Percentiles rank a stretch among this genome's conserved stretches.
Conservation (phyloP, 2,329 filamentous ascomycete species). For the Ophioceras dolichostomum region DNA sequence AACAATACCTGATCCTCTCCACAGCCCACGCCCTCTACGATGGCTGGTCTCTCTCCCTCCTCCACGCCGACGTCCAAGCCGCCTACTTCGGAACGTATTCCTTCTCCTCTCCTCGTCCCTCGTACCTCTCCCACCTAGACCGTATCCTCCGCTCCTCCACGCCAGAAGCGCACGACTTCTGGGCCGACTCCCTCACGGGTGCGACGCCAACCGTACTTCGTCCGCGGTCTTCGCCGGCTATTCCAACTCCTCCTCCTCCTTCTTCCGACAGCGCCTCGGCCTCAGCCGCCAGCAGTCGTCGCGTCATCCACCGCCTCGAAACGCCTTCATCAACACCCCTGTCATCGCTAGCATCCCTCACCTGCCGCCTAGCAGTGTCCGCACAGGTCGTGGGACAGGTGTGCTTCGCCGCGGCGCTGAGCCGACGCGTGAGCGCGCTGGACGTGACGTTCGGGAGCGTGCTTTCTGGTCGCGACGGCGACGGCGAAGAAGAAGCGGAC, state of each 20-base stretch:
- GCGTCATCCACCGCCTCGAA: slow-evolving; percentile 28
- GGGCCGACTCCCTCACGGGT: slow-evolving; percentile 54
- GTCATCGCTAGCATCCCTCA: slow-evolving; percentile 39
- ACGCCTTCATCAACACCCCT: slow-evolving; percentile 26
- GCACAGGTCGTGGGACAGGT: slow-evolving; percentile 66
- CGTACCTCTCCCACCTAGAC: slow-evolving; percentile 41
- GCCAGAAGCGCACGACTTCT: slow-evolving; percentile 45
- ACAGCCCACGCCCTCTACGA: slow-evolving; percentile 85
- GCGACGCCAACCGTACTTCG: slow-evolving; percentile 27
- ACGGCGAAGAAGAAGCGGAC: too few relatives aligned
- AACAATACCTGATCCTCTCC: slow-evolving; percentile 53
- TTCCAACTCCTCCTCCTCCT: too few relatives aligned
- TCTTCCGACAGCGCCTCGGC: too few relatives aligned
- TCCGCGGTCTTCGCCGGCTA: too few relatives aligned
- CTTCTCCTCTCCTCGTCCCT: slow-evolving; percentile 29
- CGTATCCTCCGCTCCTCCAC: slow-evolving; percentile 32
- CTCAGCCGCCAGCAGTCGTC: background rate
- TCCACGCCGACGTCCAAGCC: slow-evolving; percentile 58
- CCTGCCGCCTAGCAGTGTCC: slow-evolving; percentile 54
- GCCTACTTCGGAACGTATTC: slow-evolving; percentile 41
- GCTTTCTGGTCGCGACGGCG: slow-evolving; percentile 72
- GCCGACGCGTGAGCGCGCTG: slow-evolving; percentile 47
- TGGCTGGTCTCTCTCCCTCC: slow-evolving; percentile 65
- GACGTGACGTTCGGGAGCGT: slow-evolving; percentile 78
- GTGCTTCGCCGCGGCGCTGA: slow-evolving; percentile 62